phyloP scores from a whole-genome alignment of 371 early-diverging fungal genomes.

The Mucor piriformis region DNA sequence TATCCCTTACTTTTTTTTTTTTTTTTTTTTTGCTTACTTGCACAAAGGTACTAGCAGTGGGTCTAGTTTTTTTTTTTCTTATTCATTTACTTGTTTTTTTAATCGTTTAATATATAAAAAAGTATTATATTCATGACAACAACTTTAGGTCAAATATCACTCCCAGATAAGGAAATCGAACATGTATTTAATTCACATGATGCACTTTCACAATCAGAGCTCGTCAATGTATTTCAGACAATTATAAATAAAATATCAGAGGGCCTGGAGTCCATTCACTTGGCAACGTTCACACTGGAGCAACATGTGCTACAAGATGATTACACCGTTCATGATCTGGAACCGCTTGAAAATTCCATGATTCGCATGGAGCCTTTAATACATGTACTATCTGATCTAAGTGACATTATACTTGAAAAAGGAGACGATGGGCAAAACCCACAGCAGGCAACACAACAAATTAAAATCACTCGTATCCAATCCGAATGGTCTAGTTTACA shows the following conservation, averaged over 20 bases:
- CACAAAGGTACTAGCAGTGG: neutral
- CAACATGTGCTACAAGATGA: constrained; percentile 44
- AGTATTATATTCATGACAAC: constrained; percentile 6
- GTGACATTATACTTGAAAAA: constrained; percentile 39
- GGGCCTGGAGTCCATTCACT: constrained; percentile 42
- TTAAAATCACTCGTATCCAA: constrained; percentile 45
- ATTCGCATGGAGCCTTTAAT: constrained; percentile 56
- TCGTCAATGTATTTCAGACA: constrained; percentile 35
- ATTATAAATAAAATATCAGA: constrained; percentile 39
- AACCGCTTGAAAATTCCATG: constrained; percentile 40
- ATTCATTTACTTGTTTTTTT: neutral
- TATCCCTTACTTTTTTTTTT: neutral
- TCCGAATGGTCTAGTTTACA: constrained; percentile 54
- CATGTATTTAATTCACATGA: constrained; percentile 37
- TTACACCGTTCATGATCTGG: neutral
- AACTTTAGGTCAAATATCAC: constrained; percentile 8
- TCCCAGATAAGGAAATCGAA: constrained; percentile 41
- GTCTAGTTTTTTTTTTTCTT: neutral
- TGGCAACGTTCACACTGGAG: constrained; percentile 41
- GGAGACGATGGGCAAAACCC: constrained; percentile 30
- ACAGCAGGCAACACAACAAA: constrained; percentile 1
- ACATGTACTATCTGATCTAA: constrained; percentile 48
- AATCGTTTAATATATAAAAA: neutral
- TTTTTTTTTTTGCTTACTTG: neutral
- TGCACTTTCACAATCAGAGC: constrained; percentile 39